Evolutionary conservation across 2,329 filamentous ascomycete species (phyloP), one percentile per base, ranked within the genome.

Genomic region (Niveomyces coronatus): DNA sequence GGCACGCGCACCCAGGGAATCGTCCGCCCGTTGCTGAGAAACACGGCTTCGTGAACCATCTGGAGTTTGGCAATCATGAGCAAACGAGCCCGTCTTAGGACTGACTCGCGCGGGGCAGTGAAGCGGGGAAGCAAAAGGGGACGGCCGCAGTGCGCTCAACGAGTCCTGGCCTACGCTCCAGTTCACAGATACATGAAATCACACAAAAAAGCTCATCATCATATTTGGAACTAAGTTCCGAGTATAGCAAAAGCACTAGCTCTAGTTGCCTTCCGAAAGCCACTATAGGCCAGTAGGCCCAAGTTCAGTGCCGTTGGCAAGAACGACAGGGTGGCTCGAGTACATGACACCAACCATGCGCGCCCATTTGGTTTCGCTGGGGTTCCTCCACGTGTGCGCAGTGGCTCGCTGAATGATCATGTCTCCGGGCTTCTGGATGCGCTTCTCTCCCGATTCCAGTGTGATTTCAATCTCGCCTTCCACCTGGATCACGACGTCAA

Each of bases 331-430:
- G 11, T 24, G 7, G 22, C 22, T 24, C 22, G 22, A 24, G 22
- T 24, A 24, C 22, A 24, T 24, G 22, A 24, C 22, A 7, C 22
- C 22, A 11, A 24, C 22, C 22, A 24, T 24, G 22, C 22, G 22
- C 22, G 22, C 22, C 22, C 22, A 24, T 11, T 24, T 24, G 22
- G 7, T 11, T 11, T 24, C 22, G 22, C 22, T 24, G n/a, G n/a
- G 45, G 35, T 75, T 74, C 35, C 58, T 55, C 71, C 71, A 75
- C 5, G 64, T 63, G 50, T 77, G 73, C 61, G 69, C 71, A 1
- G 71, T 76, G 0, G 60, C 70, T 24, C 73, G 57, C 53, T 77
- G 71, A 6, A 77, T 63, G 5, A 64, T 64, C 6, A 75, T 53
- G 45, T 76, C 72, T 0, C 73, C 72, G 5, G 64, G 55, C 43